phyloP scores from a whole-genome alignment of 1,284 basidiomycete genomes.

The Clitocybe nebularis region DNA sequence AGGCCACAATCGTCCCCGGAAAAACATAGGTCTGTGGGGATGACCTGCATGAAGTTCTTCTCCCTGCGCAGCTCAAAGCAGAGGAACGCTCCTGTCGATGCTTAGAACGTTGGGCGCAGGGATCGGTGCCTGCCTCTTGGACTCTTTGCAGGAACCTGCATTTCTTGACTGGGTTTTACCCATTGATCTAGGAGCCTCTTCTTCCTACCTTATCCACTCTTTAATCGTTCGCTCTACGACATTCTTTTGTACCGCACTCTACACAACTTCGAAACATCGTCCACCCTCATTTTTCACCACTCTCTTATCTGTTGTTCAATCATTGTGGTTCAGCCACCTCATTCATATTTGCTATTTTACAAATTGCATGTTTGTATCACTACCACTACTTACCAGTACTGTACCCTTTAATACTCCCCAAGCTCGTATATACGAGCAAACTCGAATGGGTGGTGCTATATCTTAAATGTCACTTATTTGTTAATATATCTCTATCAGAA shows the following conservation, averaged over 20 bases:
- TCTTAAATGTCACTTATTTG: no score
- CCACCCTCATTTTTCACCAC: background rate
- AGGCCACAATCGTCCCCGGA: conserved; percentile 18
- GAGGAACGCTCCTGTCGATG: conserved; percentile 14
- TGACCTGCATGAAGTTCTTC: conserved; percentile 37
- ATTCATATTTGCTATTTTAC: conserved; percentile 3
- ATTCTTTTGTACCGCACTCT: background rate
- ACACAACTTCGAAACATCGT: background rate
- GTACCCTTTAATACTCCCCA: background rate
- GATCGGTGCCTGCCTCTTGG: background rate
- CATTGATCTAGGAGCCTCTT: background rate
- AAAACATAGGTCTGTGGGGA: conserved; percentile 27
- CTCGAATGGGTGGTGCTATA: no score
- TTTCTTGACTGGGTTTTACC: background rate
- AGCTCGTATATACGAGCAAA: no score
- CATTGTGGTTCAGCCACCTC: background rate
- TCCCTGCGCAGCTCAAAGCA: conserved; percentile 24
- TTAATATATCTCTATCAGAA: no score
- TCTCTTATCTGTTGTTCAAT: background rate
- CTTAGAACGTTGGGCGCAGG: background rate
- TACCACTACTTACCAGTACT: background rate
- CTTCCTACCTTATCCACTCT: no score
- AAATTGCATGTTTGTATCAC: background rate
- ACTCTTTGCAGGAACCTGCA: conserved; percentile 2
- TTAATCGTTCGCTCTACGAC: background rate